Evolutionary conservation across 345 rosid species (phyloP), one percentile per base, ranked within the genome.

Genomic region (Angophora floribunda): DNA sequence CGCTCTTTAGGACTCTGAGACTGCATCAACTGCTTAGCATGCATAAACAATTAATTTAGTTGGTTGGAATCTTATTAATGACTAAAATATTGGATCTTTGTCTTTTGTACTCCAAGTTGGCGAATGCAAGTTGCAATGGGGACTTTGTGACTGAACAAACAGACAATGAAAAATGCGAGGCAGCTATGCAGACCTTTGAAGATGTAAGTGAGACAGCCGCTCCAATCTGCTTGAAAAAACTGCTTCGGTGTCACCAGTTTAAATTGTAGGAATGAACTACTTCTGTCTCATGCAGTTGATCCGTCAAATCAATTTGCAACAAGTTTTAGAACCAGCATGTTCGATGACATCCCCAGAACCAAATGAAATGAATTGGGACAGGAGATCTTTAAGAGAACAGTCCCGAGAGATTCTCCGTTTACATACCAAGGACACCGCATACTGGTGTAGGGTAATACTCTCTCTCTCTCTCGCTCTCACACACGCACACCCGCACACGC

Each of bases 301-400:
- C 82, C 89, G 86, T 52, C 50, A 92, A 67, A 91, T 91, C 65
- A 92, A 92, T 85, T n/a, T 87, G 28, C 87, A 90, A 92, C 84
- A 90, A 10, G 85, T 92, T 79, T 52, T 92, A 32, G 93, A 92
- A 55, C 90, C 93, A 9, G 52, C 32, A 51, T 92, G 93, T 90
- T 87, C 90, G 90, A 65, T 53, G 15, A 89, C 93, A 17, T 67
- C 87, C 44, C 55, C 88, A 51, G 86, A 52, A 36, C 91, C 91
- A 19, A 86, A n/a, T 32, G 45, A 52, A 70, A 51, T 75, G 21
- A 22, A 52, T 7, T 4, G 19, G 44, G 92, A 91, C 59, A 88
- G 32, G 19, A 41, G 91, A 53, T 89, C 22, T 88, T 91, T 6
- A 82, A 84, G 84, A 85, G 92, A 90, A 13, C 87, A 88, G 44